Evolutionary conservation across 2,329 filamentous ascomycete genomes (phyloP), one percentile per base, ranked within the genome.

Genomic region (Ustulina deusta): DNA sequence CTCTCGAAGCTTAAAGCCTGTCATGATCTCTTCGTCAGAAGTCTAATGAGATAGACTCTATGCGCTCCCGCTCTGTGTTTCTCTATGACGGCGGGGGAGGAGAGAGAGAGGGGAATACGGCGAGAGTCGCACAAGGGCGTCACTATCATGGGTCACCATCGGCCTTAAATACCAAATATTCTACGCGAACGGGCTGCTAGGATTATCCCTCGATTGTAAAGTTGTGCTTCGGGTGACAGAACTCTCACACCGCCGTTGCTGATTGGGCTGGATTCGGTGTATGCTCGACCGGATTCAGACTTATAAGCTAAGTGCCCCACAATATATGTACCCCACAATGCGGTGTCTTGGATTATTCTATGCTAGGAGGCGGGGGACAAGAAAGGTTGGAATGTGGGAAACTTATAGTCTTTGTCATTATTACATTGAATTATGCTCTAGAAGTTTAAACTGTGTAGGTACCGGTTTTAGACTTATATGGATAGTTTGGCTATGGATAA

Each of bases 11-110:
- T 46, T 54, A 22, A 61, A 40, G 29, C 22, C 20, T 57, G 56
- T 66, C 69, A 71, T 71, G 5, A 58, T 65, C 29, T n/a, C 54
- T 42, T 52, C 11, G 25, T 46, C 17, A n/a, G 5, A 7, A 34
- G 20, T 20, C 38, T 17, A 29, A 44, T 46, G 22, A 22, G 10
- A 44, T 49, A 57, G 56, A 27, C 34, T 51, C 22, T 22, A 38
- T 63, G 49, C 38, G 48, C 52, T 65, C 6, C 46, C 42, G n/a
- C 25, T 57, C n/a, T 29, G 22, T 40, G 32, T 46, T 55, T 38
- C 25, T 57, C 36, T 29, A 38, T 44, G 38, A 25, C 20, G 25
- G 44, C 25, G 15, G 32, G 51, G 25, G 25, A 25, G 42, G 17
- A 42, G 32, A 32, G 34, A 38, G n/a, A 40, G 55, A 22, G 46